phyloP scores from a whole-genome alignment of 202 grass and related monocot species.

The Panicum virgatum region DNA sequence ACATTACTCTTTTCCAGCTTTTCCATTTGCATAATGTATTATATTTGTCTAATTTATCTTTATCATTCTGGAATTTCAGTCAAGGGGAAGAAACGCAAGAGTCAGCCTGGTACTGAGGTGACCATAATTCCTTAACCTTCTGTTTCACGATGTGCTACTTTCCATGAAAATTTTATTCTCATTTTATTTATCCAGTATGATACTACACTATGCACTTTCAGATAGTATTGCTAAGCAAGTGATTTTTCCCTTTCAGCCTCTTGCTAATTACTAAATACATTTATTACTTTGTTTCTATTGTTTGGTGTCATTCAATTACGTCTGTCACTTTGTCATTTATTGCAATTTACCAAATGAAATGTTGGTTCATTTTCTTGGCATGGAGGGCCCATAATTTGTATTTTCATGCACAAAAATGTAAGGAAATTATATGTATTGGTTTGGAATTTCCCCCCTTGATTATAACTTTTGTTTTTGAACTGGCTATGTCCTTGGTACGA shows the following conservation, averaged over 20 bases:
- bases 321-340: background rate
- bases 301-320: background rate
- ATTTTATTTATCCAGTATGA: constrained; percentile 21
- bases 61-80: constrained; percentile 51
- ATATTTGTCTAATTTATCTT: constrained; percentile 27
- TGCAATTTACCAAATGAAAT: constrained; percentile 8
- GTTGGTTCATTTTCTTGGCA: background rate
- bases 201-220: constrained; percentile 3
- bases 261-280: constrained; percentile 15
- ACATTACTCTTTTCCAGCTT: constrained; percentile 12
- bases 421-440: background rate
- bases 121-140: constrained; percentile 13
- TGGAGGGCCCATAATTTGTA: constrained; percentile 5
- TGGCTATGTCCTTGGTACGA: background rate
- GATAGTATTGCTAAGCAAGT: constrained; percentile 15
- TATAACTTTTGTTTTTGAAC: background rate
- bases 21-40: constrained; percentile 3
- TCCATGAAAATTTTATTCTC: constrained; percentile 3
- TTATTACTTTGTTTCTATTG: background rate
- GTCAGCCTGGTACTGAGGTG: constrained; percentile 65
- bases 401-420: background rate
- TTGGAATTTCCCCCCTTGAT: background rate
- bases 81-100: constrained; percentile 89
- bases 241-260: background rate
- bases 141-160: constrained; percentile 6